A percentile compares a stretch with the other conserved stretches of the same genome.
Conservation (phyloP, 2,329 filamentous ascomycete species). For the Coniochaeta sp. region DNA sequence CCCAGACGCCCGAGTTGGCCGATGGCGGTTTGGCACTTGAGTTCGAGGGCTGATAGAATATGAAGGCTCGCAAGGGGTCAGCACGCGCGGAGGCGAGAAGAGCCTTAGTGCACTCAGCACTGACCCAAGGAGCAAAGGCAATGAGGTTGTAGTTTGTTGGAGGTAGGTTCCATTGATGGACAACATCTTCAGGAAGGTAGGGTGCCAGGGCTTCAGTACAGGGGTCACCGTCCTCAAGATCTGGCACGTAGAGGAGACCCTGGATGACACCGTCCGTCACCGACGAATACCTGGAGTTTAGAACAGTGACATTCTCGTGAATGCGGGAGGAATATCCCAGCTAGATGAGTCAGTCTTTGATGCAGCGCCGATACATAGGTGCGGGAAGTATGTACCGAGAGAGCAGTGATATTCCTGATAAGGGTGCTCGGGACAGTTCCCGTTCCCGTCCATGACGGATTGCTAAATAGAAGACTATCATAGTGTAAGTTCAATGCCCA, state of each 20-base stretch:
- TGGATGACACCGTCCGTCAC: constrained; percentile 54
- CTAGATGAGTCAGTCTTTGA: constrained; percentile 21
- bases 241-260: constrained; percentile 81
- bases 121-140: constrained; percentile 83
- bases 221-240: constrained; percentile 46
- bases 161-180: constrained; percentile 61
- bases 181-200: constrained; percentile 70
- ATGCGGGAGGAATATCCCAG: constrained; percentile 46
- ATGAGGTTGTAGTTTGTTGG: constrained; percentile 64
- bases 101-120: constrained; percentile 59
- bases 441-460: constrained; percentile 45
- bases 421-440: constrained; percentile 44
- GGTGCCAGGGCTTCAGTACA: constrained; percentile 57
- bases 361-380: neutral
- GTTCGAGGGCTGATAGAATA: constrained; percentile 55
- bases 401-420: constrained; percentile 47
- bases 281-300: constrained; percentile 61
- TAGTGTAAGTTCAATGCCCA: constrained; percentile 3
- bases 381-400: constrained; percentile 36
- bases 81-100: constrained; percentile 58
- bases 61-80: constrained; percentile 53
- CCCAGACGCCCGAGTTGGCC: constrained; percentile 59
- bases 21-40: constrained; percentile 56
- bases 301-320: constrained; percentile 59
- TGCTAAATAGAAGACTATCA: constrained; percentile 50